These are phyloP conservation scores for Iris macrosiphon DNA, from an alignment of 106 monocot species.

Conservation along the genomic window DNA sequence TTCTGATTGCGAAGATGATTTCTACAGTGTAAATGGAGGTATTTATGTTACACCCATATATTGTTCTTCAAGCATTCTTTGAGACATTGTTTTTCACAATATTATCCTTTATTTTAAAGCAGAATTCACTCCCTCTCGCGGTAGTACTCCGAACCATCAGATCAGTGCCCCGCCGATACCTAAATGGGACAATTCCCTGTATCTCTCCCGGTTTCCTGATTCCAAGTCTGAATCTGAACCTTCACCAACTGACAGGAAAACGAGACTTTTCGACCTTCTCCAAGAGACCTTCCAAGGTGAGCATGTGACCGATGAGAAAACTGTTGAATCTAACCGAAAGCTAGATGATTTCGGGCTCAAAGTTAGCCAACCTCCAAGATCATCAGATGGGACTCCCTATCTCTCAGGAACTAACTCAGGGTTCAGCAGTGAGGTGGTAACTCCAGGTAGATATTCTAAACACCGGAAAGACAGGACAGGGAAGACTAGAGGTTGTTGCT, in stretches of 20 bases:
- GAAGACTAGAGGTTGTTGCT: conserved; percentile 45
- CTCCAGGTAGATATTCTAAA: conserved; percentile 12
- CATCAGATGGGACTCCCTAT: conserved; percentile 5
- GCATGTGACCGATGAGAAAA: background rate
- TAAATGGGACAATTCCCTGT: conserved; percentile 9
- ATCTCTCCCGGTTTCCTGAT: conserved; percentile 11
- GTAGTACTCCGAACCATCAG: conserved; percentile 47
- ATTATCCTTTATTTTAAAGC: conserved; percentile 7
- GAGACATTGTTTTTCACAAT: background rate
- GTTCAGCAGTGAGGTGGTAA: conserved; percentile 14
- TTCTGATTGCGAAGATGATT: conserved; percentile 80
- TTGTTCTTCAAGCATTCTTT: too few species aligned
- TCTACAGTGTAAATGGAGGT: conserved; percentile 82
- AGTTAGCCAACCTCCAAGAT: conserved; percentile 12
- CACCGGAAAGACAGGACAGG: conserved; percentile 25
- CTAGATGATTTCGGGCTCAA: background rate
- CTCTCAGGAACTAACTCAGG: conserved; percentile 19
- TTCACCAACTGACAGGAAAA: conserved; percentile 36
- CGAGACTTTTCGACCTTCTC: conserved; percentile 44
- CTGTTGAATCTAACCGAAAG: conserved; percentile 4
- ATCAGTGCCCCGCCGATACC: conserved; percentile 6
- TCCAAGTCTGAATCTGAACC: conserved; percentile 27
- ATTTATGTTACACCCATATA: background rate
- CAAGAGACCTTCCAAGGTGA: conserved; percentile 13
- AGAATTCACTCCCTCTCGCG: conserved; percentile 55